These are phyloP conservation scores for Rhodotorula mucilaginosa DNA, from an alignment of 1,284 basidiomycete species.

Conservation along the genomic window DNA sequence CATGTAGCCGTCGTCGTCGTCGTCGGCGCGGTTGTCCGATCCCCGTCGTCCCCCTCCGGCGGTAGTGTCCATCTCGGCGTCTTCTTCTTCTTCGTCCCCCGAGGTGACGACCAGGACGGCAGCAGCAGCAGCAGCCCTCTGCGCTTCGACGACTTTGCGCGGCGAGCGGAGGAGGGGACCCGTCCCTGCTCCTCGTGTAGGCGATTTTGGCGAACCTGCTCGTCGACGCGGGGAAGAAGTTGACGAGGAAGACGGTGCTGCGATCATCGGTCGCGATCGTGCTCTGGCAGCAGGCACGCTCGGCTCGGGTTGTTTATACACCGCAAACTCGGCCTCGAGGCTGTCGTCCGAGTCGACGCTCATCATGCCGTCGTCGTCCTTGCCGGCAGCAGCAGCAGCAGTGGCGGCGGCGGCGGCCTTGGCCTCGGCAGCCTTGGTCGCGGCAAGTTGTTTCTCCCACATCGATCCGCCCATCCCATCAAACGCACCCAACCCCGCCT, in stretches of 20 bases:
- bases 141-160: neutral
- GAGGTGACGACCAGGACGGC: neutral
- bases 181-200: neutral
- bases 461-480: neutral
- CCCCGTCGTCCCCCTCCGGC: no score
- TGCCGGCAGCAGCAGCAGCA: neutral
- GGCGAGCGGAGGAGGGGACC: neutral
- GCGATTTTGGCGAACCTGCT: neutral
- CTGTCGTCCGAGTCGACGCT: conserved; percentile 19
- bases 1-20: neutral
- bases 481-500: neutral
- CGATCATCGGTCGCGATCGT: neutral
- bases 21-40: neutral
- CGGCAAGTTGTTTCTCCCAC: neutral
- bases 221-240: neutral
- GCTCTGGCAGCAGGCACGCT: neutral
- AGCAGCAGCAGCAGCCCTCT: neutral
- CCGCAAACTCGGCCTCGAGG: conserved; percentile 5
- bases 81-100: conserved; percentile 4
- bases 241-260: neutral
- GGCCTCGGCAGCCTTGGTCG: neutral
- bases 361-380: neutral
- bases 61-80: neutral
- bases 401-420: neutral
- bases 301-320: neutral